Evolutionary conservation across 2,329 filamentous ascomycete species (phyloP).

Genomic region (Apiospora sp.): DNA sequence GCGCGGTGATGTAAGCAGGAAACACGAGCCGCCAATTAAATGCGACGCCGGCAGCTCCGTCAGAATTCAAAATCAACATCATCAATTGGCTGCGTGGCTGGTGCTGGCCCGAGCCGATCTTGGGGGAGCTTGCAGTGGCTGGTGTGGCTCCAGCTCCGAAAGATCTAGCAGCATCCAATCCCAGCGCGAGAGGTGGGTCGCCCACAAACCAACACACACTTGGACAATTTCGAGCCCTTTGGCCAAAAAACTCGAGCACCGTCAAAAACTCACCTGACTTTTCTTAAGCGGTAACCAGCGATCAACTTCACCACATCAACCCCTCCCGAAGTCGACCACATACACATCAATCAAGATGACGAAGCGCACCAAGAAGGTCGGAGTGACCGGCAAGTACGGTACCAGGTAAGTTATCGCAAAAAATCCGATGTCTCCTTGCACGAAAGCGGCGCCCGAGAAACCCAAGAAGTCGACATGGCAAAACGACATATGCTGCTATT

Average conservation of each 20-base stretch:
- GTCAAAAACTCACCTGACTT: constrained; percentile 24
- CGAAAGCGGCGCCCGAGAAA: constrained; percentile 17
- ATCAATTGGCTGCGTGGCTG: constrained; percentile 2
- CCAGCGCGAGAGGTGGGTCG: constrained; percentile 10
- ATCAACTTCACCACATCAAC: constrained; percentile 30
- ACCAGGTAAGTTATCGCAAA: constrained; percentile 72
- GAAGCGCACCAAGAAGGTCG: constrained; percentile 89
- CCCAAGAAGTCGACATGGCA: constrained; percentile 19
- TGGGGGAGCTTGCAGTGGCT: background rate
- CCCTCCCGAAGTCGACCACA: constrained; percentile 30
- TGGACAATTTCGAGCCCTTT: constrained; percentile 21
- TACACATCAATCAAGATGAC: constrained; percentile 37
- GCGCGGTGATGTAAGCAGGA: background rate
- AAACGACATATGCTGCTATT: background rate
- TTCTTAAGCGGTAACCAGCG: constrained; percentile 2
- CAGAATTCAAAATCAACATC: constrained; percentile 18
- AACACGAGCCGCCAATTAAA: background rate
- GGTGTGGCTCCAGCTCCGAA: constrained; percentile 4
- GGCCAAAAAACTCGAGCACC: constrained; percentile 16
- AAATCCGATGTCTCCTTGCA: constrained; percentile 8
- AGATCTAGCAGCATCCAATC: constrained; percentile 14
- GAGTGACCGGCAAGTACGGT: constrained; percentile 99
- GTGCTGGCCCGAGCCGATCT: background rate
- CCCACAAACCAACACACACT: constrained; percentile 21
- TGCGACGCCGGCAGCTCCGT: constrained; percentile 5